Base-by-base conservation (phyloP, 805 yeast genomes). In the Grigorovia yakushimaensis region DNA sequence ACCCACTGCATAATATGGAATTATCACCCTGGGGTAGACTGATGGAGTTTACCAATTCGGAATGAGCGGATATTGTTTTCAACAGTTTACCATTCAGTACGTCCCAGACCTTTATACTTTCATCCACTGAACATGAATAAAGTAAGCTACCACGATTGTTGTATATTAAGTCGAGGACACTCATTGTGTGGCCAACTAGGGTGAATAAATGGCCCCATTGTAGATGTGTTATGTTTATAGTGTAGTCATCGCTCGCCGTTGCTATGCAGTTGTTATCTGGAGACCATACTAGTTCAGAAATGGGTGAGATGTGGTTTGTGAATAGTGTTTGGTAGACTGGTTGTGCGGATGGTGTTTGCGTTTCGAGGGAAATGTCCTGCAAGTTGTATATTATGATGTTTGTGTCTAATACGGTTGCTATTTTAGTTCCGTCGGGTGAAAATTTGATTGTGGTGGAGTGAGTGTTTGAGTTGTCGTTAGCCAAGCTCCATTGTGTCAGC, bases 91-190 rank as follows among this genome's bases (percentile, higher is more conserved):
- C 94, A 36, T 59, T 55, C 22, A 65, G 42, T 2, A 83, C 76
- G 64, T 91, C 96, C 98, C 98, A 91, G 2, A 91, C 74, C 45
- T 89, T 76, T 15, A 93, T 81, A 45, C 91, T 87, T 60, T 91
- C 98, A 64, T 91, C 98, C 44, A 93, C 78, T 1, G 94, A 79
- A 0, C 95, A 95, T 40, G 89, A 77, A 21, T 85, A 79, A 15
- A 93, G 61, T 20, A 93, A 64, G 51, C 87, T 85, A 0, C 96
- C 96, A 60, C 82, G 82, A 38, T 71, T 64, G 52, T 79, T 84
- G 68, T 81, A 91, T 45, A 72, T 72, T 4, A 88, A 65, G n/a
- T 83, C 71, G 1, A 86, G 81, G 10, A 88, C 86, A 49, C 87
- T 91, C 52, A 81, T 91, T 0, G 95, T 87, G 59, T 91, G 98